Evolutionary conservation across 2,329 filamentous ascomycete genomes (phyloP), one percentile per base, ranked within the genome.

Genomic region (Aureobasidium sp.): DNA sequence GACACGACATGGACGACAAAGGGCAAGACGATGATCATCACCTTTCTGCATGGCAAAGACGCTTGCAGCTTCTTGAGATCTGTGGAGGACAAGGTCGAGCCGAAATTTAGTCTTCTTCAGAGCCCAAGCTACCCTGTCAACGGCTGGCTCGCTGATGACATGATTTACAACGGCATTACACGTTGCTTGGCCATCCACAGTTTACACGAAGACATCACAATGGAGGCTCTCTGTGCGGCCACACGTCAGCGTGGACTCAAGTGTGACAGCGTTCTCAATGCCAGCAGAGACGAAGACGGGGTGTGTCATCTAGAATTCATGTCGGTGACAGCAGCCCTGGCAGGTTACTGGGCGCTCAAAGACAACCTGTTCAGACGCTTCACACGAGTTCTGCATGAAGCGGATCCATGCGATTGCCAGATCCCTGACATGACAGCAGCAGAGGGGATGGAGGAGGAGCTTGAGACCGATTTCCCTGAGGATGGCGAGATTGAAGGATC

Each of bases 121-220:
- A 32, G 29, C 9, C 58, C 58, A 2, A 37, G 30, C 11, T 61
- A 36, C 6, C 58, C 58, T 4, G 5, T 45, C 3, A 4, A 32
- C 7, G 16, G 6, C 5, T 11, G 8, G 3, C 34, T 59, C 7
- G 13, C 2, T 6, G 27, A 59, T 10, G 44, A 50, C 27, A 42
- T 59, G 11, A 25, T 37, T n/a, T 45, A 44, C 27, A 49, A 45
- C 3, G 48, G 48, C 8, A n/a, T 51, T 14, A 53, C 58, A 14
- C 58, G 58, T 39, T 53, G 58, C 39, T 29, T 61, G 37, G 58
- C 39, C 30, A 32, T 61, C 30, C 25, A 27, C 44, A 30, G 48
- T 13, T 3, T 61, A 5, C 14, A 53, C 30, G 5, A 9, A 29
- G 13, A 25, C 25, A 42, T 59, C 3, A 50, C 44, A 3, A 9